Evolutionary conservation across 1,139 yeast genomes (phyloP).

Genomic region (Kluyveromyces marxianus): DNA sequence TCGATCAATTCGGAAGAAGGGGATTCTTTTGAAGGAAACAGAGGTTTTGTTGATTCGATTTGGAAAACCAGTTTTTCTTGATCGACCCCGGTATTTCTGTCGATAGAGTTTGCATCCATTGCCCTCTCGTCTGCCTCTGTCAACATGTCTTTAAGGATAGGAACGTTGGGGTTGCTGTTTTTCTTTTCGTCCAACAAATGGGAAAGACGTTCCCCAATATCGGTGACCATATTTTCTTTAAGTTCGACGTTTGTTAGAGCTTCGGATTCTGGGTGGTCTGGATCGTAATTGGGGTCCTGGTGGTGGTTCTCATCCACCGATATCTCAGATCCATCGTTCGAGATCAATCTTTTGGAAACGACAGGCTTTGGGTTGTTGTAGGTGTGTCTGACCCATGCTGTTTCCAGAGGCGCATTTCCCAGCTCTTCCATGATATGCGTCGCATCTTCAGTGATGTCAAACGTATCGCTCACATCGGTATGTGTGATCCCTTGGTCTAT

Average conservation of each 20-base stretch:
- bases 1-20: not conserved
- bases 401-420: not conserved
- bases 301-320: not conserved
- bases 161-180: constrained; percentile 9
- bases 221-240: constrained; percentile 12
- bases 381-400: constrained; percentile 6
- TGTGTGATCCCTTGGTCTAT: constrained; percentile 22
- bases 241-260: constrained; percentile 12
- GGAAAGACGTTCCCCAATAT: constrained; percentile 10
- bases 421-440: constrained; percentile 4
- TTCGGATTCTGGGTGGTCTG: not conserved
- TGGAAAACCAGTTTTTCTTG: constrained; percentile 32
- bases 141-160: constrained; percentile 14
- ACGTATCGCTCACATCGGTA: not conserved
- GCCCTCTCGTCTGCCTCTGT: constrained; percentile 10
- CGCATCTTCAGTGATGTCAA: not conserved
- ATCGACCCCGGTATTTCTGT: too few species aligned
- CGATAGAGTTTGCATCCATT: constrained; percentile 10
- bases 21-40: constrained; percentile 3
- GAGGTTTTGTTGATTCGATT: constrained; percentile 10
- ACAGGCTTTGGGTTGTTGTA: not conserved
- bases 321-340: constrained; percentile 1
- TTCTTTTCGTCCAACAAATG: constrained; percentile 10
- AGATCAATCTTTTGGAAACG: not conserved
- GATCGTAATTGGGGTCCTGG: not conserved